Percentiles rank a stretch among this genome's conserved stretches.
Conservation (phyloP, 73 alveolate genomes). For the Uronychia binucleata region DNA sequence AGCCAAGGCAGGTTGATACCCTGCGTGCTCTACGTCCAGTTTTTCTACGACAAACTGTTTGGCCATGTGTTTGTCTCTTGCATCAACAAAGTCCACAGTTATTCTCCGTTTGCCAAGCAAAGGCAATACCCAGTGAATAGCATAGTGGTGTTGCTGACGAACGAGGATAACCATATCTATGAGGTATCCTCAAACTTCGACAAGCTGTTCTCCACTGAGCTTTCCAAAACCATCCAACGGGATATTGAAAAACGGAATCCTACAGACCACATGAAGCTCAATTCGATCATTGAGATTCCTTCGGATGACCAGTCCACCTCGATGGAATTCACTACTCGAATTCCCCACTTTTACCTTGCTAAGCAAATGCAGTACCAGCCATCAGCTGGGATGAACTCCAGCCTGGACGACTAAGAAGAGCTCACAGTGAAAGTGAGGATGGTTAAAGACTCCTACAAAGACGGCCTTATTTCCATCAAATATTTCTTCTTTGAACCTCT, state of each 20-base stretch:
- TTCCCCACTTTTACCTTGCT: neutral
- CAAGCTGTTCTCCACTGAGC: neutral
- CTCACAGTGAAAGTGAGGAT: neutral
- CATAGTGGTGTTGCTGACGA: neutral
- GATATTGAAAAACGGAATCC: neutral
- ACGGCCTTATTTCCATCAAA: neutral
- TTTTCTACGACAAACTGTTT: neutral
- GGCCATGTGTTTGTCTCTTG: neutral
- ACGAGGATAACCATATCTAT: neutral
- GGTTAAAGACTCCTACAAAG: neutral
- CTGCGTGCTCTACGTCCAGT: neutral
- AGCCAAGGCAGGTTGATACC: neutral
- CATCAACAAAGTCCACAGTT: no score
- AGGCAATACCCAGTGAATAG: neutral
- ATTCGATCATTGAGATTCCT: neutral
- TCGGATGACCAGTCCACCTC: neutral
- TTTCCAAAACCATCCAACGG: neutral
- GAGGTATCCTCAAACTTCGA: neutral
- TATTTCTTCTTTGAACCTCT: neutral
- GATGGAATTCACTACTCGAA: neutral
- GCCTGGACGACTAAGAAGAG: neutral
- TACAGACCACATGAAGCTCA: neutral
- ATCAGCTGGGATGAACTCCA: neutral
- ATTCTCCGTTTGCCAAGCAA: neutral
- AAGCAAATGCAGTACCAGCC: neutral